Base-by-base conservation (phyloP, 805 yeast species). In the Barnettozyma pratensis region DNA sequence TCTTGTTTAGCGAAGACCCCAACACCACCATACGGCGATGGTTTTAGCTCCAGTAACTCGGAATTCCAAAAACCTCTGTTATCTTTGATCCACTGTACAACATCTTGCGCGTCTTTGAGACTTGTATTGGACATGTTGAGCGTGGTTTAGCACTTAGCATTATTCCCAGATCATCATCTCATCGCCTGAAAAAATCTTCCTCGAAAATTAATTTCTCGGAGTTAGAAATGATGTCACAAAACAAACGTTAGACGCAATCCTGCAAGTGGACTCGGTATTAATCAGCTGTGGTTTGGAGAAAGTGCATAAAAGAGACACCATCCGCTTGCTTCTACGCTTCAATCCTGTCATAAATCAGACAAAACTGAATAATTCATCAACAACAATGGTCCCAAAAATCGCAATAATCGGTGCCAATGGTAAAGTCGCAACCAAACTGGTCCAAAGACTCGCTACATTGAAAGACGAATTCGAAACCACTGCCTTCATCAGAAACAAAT, bases 1-100 rank as follows among this genome's bases (percentile, higher is more conserved):
- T 71, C 70, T 30, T 57, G 47, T 6, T 61, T 66, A 6, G 86
- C 83, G 61, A 85, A 85, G 0, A 89, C 92, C 6, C 96, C 96
- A 3, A 79, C 54, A 1, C 96, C 96, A 3, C 87, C 89, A 3
- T 68, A 50, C 4, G 65, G 54, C 0, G 88, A 79, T n/a, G 56
- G 51, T 35, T 64, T 69, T 1, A 85, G 63, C 37, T 71, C 69
- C 9, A 84, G 60, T 2, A 64, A 46, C 2, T 70, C 73, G 6
- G 73, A 63, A 50, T 79, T 73, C 76, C 88, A 79, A 50, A 70
- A 74, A 1, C 84, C 75, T 46, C 79, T 73, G 46, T 78, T 74
- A 4, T 68, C 61, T 14, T 63, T 53, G n/a, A 86, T 73, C 86
- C 94, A 87, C 11, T 62, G 51, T 1, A 57, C 14, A 10, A 61